Evolutionary conservation across 352 stramenopile genomes (phyloP).

Genomic region (Globisporangium lucens): DNA sequence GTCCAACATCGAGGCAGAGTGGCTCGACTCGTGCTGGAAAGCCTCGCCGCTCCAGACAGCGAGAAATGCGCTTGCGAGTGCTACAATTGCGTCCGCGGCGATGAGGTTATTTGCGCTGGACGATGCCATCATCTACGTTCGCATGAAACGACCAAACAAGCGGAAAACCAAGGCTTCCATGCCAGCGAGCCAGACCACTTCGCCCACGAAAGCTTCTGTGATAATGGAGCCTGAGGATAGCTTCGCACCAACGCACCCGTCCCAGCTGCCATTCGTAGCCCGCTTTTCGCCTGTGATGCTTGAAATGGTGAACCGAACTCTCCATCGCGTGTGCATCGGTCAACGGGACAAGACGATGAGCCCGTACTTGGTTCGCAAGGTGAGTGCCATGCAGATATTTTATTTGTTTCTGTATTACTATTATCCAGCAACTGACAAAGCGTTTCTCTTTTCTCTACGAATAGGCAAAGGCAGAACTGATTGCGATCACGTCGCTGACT

Average conservation of each 20-base stretch:
- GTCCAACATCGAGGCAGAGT: conserved; percentile 70
- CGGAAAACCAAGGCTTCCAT: conserved; percentile 29
- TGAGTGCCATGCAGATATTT: conserved; percentile 8
- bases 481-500: conserved; percentile 53
- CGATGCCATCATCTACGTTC: conserved; percentile 70
- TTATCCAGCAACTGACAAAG: conserved; percentile 9
- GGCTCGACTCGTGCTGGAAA: conserved; percentile 76
- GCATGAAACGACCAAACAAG: conserved; percentile 54
- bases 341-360: conserved; percentile 55
- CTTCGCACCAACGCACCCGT: conserved; percentile 28
- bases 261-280: conserved; percentile 50
- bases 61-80: conserved; percentile 48
- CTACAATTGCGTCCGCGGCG: conserved; percentile 67
- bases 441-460: conserved; percentile 1
- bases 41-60: conserved; percentile 59
- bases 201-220: conserved; percentile 7
- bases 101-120: conserved; percentile 79
- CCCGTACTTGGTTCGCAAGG: conserved; percentile 43
- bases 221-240: conserved; percentile 13
- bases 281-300: conserved; percentile 35
- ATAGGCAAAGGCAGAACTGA: conserved; percentile 44
- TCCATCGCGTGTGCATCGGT: conserved; percentile 47
- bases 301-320: conserved; percentile 38
- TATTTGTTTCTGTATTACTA: neutral
- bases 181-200: conserved; percentile 11